phyloP scores from a whole-genome alignment of 805 yeast genomes.

The Wickerhamomyces ciferrii region DNA sequence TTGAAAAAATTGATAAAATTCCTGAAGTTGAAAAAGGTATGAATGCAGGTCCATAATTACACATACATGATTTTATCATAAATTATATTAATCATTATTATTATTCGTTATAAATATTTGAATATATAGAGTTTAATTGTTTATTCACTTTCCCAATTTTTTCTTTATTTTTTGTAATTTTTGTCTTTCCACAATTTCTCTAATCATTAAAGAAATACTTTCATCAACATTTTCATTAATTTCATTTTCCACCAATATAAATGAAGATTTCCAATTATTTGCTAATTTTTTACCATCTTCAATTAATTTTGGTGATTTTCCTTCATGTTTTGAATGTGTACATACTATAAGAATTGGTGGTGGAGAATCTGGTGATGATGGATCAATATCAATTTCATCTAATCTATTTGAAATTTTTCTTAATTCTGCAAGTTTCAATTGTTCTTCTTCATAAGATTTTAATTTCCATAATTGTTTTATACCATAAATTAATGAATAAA shows the following conservation, averaged over 20 bases:
- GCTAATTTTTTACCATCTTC: slow-evolving; percentile 56
- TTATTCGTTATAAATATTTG: too few species aligned
- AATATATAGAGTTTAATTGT: too few species aligned
- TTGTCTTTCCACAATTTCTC: slow-evolving; percentile 52
- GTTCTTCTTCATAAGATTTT: slow-evolving; percentile 23
- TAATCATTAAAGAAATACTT: slow-evolving; percentile 47
- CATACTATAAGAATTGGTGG: slow-evolving; percentile 71
- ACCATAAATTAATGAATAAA: slow-evolving; percentile 53
- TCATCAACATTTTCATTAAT: slow-evolving; percentile 49
- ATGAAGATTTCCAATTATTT: slow-evolving; percentile 57
- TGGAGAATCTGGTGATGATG: slow-evolving; percentile 33
- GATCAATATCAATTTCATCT: slow-evolving; percentile 27
- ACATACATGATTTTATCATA: too few species aligned
- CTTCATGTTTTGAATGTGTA: slow-evolving; percentile 52
- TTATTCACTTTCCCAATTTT: slow-evolving; percentile 1
- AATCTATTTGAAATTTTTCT: slow-evolving; percentile 24
- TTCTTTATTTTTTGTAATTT: slow-evolving; percentile 20
- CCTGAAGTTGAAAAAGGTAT: neutral
- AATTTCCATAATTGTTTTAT: slow-evolving; percentile 55
- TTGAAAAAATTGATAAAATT: too few species aligned
- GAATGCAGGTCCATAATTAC: too few species aligned
- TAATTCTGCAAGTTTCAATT: slow-evolving; percentile 24
- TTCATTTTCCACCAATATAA: slow-evolving; percentile 54
- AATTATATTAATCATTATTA: too few species aligned
- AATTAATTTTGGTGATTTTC: slow-evolving; percentile 56